Evolutionary conservation across 495 filamentous ascomycete species (phyloP), one percentile per base, ranked within the genome.

Genomic region (Xylaria grammica): DNA sequence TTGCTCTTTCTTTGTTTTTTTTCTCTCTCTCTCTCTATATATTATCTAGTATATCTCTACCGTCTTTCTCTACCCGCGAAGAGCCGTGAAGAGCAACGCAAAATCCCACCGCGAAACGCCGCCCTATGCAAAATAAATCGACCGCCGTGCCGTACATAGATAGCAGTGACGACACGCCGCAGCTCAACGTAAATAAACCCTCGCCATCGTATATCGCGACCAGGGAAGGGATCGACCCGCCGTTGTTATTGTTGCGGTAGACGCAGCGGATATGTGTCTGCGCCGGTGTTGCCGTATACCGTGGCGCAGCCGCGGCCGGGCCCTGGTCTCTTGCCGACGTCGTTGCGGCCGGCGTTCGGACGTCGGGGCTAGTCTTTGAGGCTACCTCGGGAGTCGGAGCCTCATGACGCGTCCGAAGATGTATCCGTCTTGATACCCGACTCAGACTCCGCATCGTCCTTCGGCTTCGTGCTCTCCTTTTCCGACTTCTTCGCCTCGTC

Each of bases 401-500:
- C n/a, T n/a, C n/a, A n/a, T 9, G 10, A 15, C 22, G 62, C 53
- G 10, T 53, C 65, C 63, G 66, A 38, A 29, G 27, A 30, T 15
- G 38, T 1, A 29, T 62, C 55, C 62, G 42, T 59, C 49, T 70
- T 48, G 29, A n/a, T 26, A 6, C 45, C 55, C 38, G 27, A 11
- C 27, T 44, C 55, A 2, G 40, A 45, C 6, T 36, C 3, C 56
- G 69, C 64, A 15, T 54, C 19, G 15, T 56, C 24, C 34, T 61
- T 65, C 46, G 57, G 59, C 24, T 27, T 55, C 24, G 22, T 48
- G 29, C 48, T 34, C 57, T 70, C 27, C 56, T 67, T 65, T 65
- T 78, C 3, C 62, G 48, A 6, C 55, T 71, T 67, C 68, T 74
- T 50, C 69, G 65, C 71, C 74, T 76, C 73, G 72, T 78, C 71